phyloP scores from a whole-genome alignment of 768 basidiomycete species.

The Lactifluus pinguis region DNA sequence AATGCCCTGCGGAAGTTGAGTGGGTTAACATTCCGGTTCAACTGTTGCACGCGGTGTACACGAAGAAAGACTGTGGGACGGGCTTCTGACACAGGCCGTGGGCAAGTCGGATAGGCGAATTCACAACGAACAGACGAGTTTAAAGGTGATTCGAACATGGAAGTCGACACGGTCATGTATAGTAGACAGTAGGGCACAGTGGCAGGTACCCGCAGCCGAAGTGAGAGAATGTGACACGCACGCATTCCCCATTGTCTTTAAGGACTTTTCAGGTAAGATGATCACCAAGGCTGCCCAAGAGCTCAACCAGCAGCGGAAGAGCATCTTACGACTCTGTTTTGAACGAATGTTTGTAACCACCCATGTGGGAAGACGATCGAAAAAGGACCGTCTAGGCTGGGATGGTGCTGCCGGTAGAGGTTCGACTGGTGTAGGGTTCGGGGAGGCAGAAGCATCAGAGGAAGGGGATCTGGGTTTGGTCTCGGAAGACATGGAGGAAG shows the following conservation, averaged over 20 bases:
- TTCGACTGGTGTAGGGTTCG: not conserved
- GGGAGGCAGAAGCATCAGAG: not conserved
- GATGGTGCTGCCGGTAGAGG: not conserved
- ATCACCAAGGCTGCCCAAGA: slow-evolving; percentile 33
- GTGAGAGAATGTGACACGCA: slow-evolving; percentile 23
- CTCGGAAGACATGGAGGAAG: slow-evolving; percentile 4
- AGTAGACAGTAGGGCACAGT: not conserved
- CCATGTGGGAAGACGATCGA: slow-evolving; percentile 33
- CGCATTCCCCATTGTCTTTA: slow-evolving; percentile 33
- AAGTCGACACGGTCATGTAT: not conserved
- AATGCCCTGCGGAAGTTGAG: slow-evolving; percentile 29
- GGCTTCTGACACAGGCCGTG: not conserved
- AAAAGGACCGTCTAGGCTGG: slow-evolving; percentile 2
- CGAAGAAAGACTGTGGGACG: not conserved
- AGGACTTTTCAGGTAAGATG: slow-evolving; percentile 32
- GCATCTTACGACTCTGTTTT: slow-evolving; percentile 29
- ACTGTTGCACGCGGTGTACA: not conserved
- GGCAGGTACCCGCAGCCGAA: not conserved
- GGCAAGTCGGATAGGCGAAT: not conserved
- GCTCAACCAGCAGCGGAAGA: slow-evolving; percentile 35
- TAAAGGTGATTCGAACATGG: not conserved
- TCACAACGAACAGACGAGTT: not conserved
- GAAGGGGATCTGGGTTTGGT: not conserved
- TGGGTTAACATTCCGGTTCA: not conserved
- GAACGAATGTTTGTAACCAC: slow-evolving; percentile 29